Base-by-base conservation (phyloP, 257 asterid genomes). In the Nicotiana paniculata region DNA sequence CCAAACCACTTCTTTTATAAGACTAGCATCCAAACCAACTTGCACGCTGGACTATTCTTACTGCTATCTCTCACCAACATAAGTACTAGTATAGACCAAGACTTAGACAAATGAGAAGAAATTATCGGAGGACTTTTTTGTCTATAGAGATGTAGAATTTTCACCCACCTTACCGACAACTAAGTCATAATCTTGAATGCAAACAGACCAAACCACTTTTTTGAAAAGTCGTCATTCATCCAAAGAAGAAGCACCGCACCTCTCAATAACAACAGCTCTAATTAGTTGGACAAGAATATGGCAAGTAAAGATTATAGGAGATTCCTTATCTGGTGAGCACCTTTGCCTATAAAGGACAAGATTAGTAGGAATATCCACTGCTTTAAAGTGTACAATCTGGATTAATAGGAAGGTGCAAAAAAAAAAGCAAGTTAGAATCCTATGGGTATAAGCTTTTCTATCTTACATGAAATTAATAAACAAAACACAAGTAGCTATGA, bases 291-390 rank as follows among this genome's bases (percentile, higher is more conserved):
- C 70, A 66, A 66, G 24, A 32, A 15, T 66, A 37, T 15, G 70
- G 48, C 74, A 30, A 66, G 24, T 32, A 66, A 66, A 16, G 46
- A 66, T 9, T 74, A 74, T 3, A 48, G 62, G 79, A 74, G 9
- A 48, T 51, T 51, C 79, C 24, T 24, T 4, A 53, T 57, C 59
- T 74, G 62, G 79, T 46, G 62, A 48, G 5, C 43, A 74, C 15
- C 62, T 74, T 74, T 48, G 62, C 79, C 79, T 74, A 58, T 74
- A 13, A 48, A 51, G 79, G 79, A 17, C 5, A 74, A 74, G 58
- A 74, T 74, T 13, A 74, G 39, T 48, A 48, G 79, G 79, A 48
- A 48, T 51, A 51, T 74, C 6, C 37, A 17, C 43, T 24, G 63
- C 26, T 48, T 51, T 18, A 69, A 39, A 21, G 57, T 39, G 30